Percentiles rank a stretch among this genome's conserved stretches.
phyloP scores from a whole-genome alignment of 106 monocot genomes.

The Allium sativum region DNA sequence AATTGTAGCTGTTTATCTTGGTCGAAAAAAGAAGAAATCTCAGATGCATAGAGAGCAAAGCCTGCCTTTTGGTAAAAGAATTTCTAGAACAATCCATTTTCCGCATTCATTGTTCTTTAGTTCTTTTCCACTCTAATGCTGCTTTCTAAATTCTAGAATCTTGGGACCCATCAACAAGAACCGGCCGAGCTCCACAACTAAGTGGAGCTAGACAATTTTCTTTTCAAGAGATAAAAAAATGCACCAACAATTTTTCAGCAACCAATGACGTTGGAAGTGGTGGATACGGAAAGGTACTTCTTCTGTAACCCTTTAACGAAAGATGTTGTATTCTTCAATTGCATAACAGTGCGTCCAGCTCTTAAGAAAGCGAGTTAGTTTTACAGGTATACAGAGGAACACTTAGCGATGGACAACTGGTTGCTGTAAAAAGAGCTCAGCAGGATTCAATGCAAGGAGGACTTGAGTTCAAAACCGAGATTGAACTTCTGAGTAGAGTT shows the following conservation, averaged over 20 bases:
- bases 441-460: slow-evolving; percentile 47
- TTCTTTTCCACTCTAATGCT: background rate
- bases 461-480: slow-evolving; percentile 57
- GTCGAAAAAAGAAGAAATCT: slow-evolving; percentile 14
- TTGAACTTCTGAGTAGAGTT: slow-evolving; percentile 53
- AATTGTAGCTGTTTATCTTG: slow-evolving; percentile 10
- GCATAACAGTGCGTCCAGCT: background rate
- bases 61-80: slow-evolving; percentile 31
- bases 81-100: background rate
- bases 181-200: slow-evolving; percentile 23
- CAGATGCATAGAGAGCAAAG: slow-evolving; percentile 18
- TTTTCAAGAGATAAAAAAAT: slow-evolving; percentile 30
- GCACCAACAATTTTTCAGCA: slow-evolving; percentile 37
- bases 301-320: background rate
- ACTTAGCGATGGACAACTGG: slow-evolving; percentile 26
- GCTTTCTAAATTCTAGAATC: background rate
- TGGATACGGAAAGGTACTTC: slow-evolving; percentile 36
- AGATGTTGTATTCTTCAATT: background rate
- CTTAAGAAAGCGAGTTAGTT: background rate
- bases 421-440: slow-evolving; percentile 58
- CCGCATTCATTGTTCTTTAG: background rate
- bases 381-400: slow-evolving; percentile 61
- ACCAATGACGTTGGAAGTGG: slow-evolving; percentile 33
- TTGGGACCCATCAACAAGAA: slow-evolving; percentile 1
- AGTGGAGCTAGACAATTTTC: slow-evolving; percentile 31